Percentiles rank a stretch among this genome's conserved stretches.
Evolutionary conservation across 2,329 filamentous ascomycete species (phyloP).

Genomic region (Fusarium sp.): DNA sequence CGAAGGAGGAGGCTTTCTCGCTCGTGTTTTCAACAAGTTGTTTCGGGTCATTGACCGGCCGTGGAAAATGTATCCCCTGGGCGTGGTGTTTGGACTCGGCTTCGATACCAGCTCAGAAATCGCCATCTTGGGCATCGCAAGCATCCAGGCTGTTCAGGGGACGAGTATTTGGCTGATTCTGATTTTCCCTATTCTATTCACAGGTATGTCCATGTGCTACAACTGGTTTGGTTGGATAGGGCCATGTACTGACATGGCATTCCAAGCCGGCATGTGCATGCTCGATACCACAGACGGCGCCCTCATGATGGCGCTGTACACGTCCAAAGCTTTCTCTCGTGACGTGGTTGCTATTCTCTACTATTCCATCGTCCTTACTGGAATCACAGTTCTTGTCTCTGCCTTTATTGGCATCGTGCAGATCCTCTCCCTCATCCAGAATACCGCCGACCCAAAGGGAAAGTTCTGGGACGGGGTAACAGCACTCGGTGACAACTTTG

Average conservation of each 20-base stretch:
- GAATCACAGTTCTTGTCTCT: slow-evolving; percentile 83
- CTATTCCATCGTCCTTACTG: slow-evolving; percentile 88
- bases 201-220: slow-evolving; percentile 60
- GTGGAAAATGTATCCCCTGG: slow-evolving; percentile 97
- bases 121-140: slow-evolving; percentile 88
- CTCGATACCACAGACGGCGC: slow-evolving; percentile 93
- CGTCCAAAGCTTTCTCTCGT: slow-evolving; percentile 77
- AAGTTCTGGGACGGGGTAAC: slow-evolving; percentile 91
- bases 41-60: slow-evolving; percentile 79
- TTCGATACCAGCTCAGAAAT: slow-evolving; percentile 97
- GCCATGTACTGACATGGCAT: not conserved
- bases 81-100: slow-evolving; percentile 87
- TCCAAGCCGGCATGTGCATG: slow-evolving; percentile 86
- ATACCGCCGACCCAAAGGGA: slow-evolving; percentile 76
- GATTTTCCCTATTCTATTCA: slow-evolving; percentile 90
- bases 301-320: slow-evolving; percentile 94
- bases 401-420: slow-evolving; percentile 88
- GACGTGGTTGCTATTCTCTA: slow-evolving; percentile 92
- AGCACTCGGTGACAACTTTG: slow-evolving; percentile 79
- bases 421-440: slow-evolving; percentile 78
- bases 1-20: slow-evolving; percentile 80
- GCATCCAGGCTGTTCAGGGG: slow-evolving; percentile 83
- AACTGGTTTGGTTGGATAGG: no score
- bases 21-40: slow-evolving; percentile 73
- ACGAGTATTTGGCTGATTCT: slow-evolving; percentile 94